phyloP scores from a whole-genome alignment of 257 asterid species.

The Capsicum rhomboideum region DNA sequence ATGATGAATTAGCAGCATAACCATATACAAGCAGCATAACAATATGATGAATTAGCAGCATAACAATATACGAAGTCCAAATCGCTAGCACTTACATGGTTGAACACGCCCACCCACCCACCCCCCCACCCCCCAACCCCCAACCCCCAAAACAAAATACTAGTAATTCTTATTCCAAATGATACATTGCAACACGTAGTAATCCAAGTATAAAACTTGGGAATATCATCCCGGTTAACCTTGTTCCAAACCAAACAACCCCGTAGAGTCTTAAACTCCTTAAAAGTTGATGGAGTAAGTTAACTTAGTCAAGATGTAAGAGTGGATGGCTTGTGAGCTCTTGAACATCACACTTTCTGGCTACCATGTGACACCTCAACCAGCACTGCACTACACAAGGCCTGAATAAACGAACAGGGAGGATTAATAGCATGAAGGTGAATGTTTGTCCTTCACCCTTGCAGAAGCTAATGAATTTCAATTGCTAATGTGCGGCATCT shows the following conservation, averaged over 20 bases:
- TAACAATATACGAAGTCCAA: neutral
- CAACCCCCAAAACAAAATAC: neutral
- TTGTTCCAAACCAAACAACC: neutral
- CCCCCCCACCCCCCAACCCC: no score
- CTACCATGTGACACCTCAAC: neutral
- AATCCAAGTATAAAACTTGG: neutral
- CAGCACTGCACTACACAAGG: neutral
- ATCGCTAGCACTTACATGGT: neutral
- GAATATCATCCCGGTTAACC: neutral
- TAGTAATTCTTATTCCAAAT: neutral
- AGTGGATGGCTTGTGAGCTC: neutral
- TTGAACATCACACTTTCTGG: neutral
- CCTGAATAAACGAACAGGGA: neutral
- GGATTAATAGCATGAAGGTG: neutral
- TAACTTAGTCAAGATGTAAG: neutral
- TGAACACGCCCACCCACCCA: neutral
- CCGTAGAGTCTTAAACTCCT: neutral
- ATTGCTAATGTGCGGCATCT: neutral
- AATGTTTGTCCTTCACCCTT: neutral
- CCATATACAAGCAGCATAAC: no score
- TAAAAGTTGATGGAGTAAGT: neutral
- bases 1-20: neutral
- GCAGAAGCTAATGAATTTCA: neutral
- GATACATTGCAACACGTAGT: neutral
- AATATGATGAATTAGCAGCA: neutral